phyloP scores from a whole-genome alignment of 345 rosid species.

The Linum trigynum region DNA sequence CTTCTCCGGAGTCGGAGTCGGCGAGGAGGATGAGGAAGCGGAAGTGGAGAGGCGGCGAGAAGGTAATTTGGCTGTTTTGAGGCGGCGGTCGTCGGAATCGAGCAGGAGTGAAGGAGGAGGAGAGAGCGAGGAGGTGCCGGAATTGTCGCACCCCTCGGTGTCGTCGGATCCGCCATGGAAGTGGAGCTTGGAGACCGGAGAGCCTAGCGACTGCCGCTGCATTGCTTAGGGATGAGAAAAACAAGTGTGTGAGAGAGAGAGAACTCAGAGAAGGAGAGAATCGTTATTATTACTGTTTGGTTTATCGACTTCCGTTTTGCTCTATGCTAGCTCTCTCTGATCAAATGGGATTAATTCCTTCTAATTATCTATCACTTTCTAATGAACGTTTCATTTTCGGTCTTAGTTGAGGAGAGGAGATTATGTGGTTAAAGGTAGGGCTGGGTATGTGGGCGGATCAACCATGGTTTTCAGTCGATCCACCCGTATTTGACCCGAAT shows the following conservation, averaged over 20 bases:
- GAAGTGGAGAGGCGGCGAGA: conserved; percentile 20
- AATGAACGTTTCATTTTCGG: no score
- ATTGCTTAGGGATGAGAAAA: conserved; percentile 29
- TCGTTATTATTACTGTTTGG: not conserved
- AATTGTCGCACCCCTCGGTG: conserved; percentile 12
- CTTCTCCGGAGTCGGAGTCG: conserved; percentile 42
- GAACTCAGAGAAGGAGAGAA: not conserved
- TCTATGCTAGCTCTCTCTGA: no score
- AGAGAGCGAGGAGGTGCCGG: conserved; percentile 10
- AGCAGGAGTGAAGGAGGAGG: conserved; percentile 12
- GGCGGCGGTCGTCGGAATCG: conserved; percentile 36
- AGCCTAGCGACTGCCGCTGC: conserved; percentile 88
- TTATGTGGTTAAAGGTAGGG: no score
- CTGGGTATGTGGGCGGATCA: no score
- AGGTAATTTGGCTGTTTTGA: conserved; percentile 38
- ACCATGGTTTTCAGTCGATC: no score
- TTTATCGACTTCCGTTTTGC: no score
- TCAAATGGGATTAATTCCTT: no score
- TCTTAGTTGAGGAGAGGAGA: no score
- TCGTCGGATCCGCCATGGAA: conserved; percentile 43
- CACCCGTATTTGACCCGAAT: no score
- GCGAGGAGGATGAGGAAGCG: not conserved
- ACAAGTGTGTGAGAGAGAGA: conserved; percentile 11
- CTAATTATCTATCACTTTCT: no score
- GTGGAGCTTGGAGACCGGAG: conserved; percentile 64